Evolutionary conservation across 345 rosid genomes (phyloP).

Genomic region (Turritis glabra): DNA sequence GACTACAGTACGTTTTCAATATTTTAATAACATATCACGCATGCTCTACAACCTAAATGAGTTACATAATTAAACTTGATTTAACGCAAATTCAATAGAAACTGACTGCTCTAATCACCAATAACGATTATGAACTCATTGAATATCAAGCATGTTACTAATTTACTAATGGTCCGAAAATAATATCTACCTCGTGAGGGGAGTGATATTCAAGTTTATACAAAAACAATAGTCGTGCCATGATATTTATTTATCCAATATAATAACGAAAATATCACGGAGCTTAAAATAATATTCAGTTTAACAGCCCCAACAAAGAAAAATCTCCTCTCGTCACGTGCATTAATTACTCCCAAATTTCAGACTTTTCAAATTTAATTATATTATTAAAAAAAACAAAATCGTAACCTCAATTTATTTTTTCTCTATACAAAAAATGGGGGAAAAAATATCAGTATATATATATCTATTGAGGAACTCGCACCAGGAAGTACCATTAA

Average conservation of each 20-base stretch:
- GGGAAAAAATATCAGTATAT: conserved; percentile 10
- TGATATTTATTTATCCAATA: conserved; percentile 27
- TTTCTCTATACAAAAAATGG: too few relatives aligned
- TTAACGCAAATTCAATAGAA: conserved; percentile 20
- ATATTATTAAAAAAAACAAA: conserved; percentile 7
- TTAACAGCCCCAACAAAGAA: conserved; percentile 12
- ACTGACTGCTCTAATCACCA: conserved; percentile 9
- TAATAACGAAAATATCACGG: conserved; percentile 21
- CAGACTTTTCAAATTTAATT: conserved; percentile 31
- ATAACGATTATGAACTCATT: conserved; percentile 17
- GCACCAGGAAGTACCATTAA: conserved; percentile 21
- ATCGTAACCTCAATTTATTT: conserved; percentile 17
- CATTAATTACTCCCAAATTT: conserved; percentile 38
- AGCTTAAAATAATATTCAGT: neutral
- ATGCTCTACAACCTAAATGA: conserved; percentile 9
- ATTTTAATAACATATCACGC: neutral
- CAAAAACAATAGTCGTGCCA: conserved; percentile 22
- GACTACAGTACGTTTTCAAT: conserved; percentile 2
- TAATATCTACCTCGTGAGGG: neutral
- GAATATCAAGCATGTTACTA: conserved; percentile 28
- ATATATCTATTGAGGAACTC: conserved; percentile 12
- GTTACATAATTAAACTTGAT: conserved; percentile 10
- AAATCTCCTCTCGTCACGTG: conserved; percentile 55
- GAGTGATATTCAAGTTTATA: neutral
- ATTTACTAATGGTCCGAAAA: neutral